A percentile compares a stretch with the other conserved stretches of the same genome.
These are phyloP conservation scores for Erodium moschatum DNA, from an alignment of 441 rosid genomes.

Conservation along the genomic window DNA sequence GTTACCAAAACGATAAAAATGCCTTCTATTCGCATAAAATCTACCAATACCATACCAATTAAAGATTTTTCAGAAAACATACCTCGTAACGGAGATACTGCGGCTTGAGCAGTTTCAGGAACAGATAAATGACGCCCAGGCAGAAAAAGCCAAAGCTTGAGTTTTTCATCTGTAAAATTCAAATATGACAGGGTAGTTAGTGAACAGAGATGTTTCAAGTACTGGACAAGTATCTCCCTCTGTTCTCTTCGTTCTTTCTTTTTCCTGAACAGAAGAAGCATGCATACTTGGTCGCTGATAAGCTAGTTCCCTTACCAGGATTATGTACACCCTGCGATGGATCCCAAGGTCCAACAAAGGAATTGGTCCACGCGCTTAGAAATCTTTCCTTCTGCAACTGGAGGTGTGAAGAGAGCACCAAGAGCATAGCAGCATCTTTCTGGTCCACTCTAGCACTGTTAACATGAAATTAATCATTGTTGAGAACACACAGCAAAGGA, in stretches of 20 bases:
- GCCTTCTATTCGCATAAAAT: constrained; percentile 1
- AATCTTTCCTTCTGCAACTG: constrained; percentile 83
- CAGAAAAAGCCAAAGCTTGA: constrained; percentile 98
- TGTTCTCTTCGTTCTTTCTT: not conserved
- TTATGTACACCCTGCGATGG: constrained; percentile 98
- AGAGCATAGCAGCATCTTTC: constrained; percentile 73
- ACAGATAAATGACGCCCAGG: constrained; percentile 75
- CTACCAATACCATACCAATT: not conserved
- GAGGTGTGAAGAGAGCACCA: constrained; percentile 86
- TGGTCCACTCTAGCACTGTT: constrained; percentile 62
- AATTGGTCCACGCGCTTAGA: constrained; percentile 93
- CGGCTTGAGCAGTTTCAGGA: constrained; percentile 70
- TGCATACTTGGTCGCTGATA: not conserved
- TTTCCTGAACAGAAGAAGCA: not conserved
- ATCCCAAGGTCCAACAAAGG: constrained; percentile 99
- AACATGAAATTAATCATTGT: not conserved
- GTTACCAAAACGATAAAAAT: constrained; percentile 1
- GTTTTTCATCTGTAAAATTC: constrained; percentile 65
- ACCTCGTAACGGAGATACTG: constrained; percentile 87
- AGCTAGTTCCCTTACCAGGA: constrained; percentile 55
- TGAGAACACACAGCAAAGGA: constrained; percentile 3
- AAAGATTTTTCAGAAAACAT: constrained; percentile 2
- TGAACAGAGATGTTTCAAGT: not conserved
- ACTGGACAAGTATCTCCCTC: not conserved
- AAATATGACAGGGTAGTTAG: not conserved